Percentiles rank a stretch among this genome's conserved stretches.
Evolutionary conservation across 108 stramenopile species (phyloP).

Genomic region (Nitzschia inconspicua): DNA sequence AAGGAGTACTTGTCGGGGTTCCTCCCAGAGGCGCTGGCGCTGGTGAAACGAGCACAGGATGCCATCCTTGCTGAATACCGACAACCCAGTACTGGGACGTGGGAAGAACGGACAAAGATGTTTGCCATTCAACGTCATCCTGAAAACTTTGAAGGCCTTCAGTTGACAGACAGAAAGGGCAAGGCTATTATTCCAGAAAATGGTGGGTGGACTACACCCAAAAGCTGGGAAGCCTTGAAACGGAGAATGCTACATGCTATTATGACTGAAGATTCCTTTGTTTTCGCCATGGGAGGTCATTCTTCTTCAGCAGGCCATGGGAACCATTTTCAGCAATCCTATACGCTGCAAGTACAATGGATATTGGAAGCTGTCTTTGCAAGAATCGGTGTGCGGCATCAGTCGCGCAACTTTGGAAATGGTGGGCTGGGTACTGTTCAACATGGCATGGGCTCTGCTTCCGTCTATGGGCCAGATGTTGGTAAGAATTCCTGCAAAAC

Average conservation of each 20-base stretch:
- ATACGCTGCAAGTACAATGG: slow-evolving; percentile 56
- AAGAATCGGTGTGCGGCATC: slow-evolving; percentile 49
- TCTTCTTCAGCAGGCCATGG: slow-evolving; percentile 63
- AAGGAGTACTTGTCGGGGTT: slow-evolving; percentile 52
- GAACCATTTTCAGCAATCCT: slow-evolving; percentile 73
- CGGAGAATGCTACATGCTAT: slow-evolving; percentile 62
- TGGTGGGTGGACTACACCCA: slow-evolving; percentile 58
- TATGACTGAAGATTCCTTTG: slow-evolving; percentile 70
- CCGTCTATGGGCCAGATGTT: slow-evolving; percentile 60
- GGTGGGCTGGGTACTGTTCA: slow-evolving; percentile 47
- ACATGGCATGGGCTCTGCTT: slow-evolving; percentile 45
- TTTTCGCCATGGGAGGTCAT: slow-evolving; percentile 58
- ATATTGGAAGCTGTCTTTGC: slow-evolving; percentile 63
- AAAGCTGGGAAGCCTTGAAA: slow-evolving; percentile 47
- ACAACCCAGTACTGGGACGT: slow-evolving; percentile 3
- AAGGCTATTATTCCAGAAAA: background rate
- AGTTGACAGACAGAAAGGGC: too few species aligned
- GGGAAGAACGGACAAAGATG: slow-evolving; percentile 1
- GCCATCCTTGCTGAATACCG: slow-evolving; percentile 73
- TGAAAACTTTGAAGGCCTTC: slow-evolving; percentile 11
- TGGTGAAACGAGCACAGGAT: slow-evolving; percentile 62
- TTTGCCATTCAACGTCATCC: too few species aligned
- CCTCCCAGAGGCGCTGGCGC: slow-evolving; percentile 46
- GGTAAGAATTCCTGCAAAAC: too few species aligned
- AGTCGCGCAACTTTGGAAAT: slow-evolving; percentile 57